A percentile compares a stretch with the other conserved stretches of the same genome.
These are phyloP conservation scores for Boletus reticuloceps DNA, from an alignment of 768 basidiomycete genomes.

Conservation along the genomic window DNA sequence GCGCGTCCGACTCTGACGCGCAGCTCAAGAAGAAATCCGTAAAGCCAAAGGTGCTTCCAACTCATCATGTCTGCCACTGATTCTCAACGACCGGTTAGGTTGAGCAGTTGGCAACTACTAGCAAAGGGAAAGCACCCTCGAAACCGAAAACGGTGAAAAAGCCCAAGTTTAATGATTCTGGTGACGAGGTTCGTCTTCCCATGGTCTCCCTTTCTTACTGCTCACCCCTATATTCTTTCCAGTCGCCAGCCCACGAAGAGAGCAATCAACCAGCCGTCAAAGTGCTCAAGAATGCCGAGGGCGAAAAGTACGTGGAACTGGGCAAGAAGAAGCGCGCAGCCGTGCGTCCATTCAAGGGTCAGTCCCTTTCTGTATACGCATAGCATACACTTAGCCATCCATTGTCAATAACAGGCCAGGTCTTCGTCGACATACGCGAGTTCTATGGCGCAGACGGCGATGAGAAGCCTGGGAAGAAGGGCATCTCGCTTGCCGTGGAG, in stretches of 20 bases:
- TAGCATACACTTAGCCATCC: conserved; percentile 26
- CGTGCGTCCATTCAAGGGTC: conserved; percentile 50
- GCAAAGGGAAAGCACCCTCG: conserved; percentile 14
- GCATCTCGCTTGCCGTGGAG: conserved; percentile 62
- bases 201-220: neutral
- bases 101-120: neutral
- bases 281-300: conserved; percentile 22
- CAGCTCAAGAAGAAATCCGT: conserved; percentile 1
- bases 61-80: neutral
- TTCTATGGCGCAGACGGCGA: conserved; percentile 60
- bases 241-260: conserved; percentile 14
- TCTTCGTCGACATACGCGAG: conserved; percentile 71
- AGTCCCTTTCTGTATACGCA: neutral
- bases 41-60: conserved; percentile 14
- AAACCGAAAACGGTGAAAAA: conserved; percentile 35
- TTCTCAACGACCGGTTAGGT: neutral
- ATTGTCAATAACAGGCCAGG: conserved; percentile 36
- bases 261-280: neutral
- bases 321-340: conserved; percentile 72
- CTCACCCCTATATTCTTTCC: conserved; percentile 16
- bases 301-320: conserved; percentile 55
- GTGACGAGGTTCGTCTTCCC: conserved; percentile 7
- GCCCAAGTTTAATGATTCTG: conserved; percentile 23
- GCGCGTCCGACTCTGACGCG: conserved; percentile 18
- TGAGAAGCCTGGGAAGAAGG: conserved; percentile 79